Base-by-base conservation (phyloP, 1,284 basidiomycete genomes). In the Pyrrhoderma noxium region DNA sequence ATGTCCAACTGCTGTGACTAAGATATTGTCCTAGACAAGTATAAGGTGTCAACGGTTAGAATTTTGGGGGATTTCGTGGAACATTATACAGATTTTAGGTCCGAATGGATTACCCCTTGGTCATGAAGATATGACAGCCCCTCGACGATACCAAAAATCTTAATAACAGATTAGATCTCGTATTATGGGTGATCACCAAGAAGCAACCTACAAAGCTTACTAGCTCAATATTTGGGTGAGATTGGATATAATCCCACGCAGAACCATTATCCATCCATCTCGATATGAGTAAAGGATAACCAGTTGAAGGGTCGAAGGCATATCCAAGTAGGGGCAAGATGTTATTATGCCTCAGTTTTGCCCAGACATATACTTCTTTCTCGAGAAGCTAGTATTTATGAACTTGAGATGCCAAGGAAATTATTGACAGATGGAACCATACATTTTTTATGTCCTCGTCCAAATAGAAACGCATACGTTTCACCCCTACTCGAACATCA, bases 281-380 rank as follows among this genome's bases (percentile, higher is more conserved):
- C 9, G 52, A 48, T 8, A 54, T 21, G n/a, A 54, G 21, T 21
- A 39, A 21, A 8, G 52, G 52, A 22, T 38, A 45, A 1, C 31
- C 51, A 2, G 27, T 39, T 21, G 38, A 27, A 2, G 19, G 31
- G 19, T 50, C 47, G 25, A 50, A 35, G 2, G 43, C 19, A 43
- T 18, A 54, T 1, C 52, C 52, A 14, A 49, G 22, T 18, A 54
- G 19, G 27, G 16, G 41, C 3, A 54, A 23, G 19, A 54, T 40
- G 18, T 54, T 54, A 11, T 27, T 40, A 41, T 54, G 52, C 2
- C 25, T 22, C n/a, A 54, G 22, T 18, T 45, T 49, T 18, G 52
- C 49, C 52, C 52, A 54, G 16, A 53, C 40, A 35, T 53, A 48
- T 13, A 53, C 27, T 18, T 53, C 51, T 25, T 48, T 53, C 23